These are phyloP conservation scores for Aethionema arabicum DNA, from an alignment of 345 rosid species.

Conservation along the genomic window DNA sequence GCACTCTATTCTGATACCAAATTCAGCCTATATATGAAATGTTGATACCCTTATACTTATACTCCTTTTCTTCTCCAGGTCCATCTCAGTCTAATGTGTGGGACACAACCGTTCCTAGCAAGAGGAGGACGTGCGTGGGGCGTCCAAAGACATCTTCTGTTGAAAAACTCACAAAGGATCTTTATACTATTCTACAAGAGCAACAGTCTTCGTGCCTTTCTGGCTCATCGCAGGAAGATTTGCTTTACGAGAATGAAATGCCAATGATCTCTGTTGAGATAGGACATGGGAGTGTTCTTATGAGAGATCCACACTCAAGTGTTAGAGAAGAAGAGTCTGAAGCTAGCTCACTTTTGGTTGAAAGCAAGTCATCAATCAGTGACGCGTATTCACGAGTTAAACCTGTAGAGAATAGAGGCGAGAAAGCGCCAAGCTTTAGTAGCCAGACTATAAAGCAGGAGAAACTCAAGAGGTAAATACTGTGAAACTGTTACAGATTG, in stretches of 20 bases:
- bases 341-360: slow-evolving; percentile 92
- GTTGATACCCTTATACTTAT: too few relatives aligned
- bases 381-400: slow-evolving; percentile 49
- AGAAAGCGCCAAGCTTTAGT: slow-evolving; percentile 35
- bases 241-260: slow-evolving; percentile 82
- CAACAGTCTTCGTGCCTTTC: slow-evolving; percentile 92
- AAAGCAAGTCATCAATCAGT: slow-evolving; percentile 48
- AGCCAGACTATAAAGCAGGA: slow-evolving; percentile 43
- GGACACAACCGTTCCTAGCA: slow-evolving; percentile 81
- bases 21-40: too few relatives aligned
- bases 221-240: slow-evolving; percentile 80
- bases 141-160: slow-evolving; percentile 84
- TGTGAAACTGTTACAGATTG: background rate
- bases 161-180: slow-evolving; percentile 91
- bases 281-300: slow-evolving; percentile 94
- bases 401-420: slow-evolving; percentile 42
- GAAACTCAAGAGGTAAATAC: slow-evolving; percentile 59
- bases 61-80: slow-evolving; percentile 43
- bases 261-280: slow-evolving; percentile 91
- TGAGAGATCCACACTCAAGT: slow-evolving; percentile 73
- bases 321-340: slow-evolving; percentile 95
- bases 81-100: slow-evolving; percentile 78
- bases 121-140: slow-evolving; percentile 78
- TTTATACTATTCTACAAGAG: slow-evolving; percentile 82
- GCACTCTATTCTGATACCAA: background rate